Evolutionary conservation across 2,329 filamentous ascomycete species (phyloP), one percentile per base, ranked within the genome.

Genomic region (Aspergillus bombycis): DNA sequence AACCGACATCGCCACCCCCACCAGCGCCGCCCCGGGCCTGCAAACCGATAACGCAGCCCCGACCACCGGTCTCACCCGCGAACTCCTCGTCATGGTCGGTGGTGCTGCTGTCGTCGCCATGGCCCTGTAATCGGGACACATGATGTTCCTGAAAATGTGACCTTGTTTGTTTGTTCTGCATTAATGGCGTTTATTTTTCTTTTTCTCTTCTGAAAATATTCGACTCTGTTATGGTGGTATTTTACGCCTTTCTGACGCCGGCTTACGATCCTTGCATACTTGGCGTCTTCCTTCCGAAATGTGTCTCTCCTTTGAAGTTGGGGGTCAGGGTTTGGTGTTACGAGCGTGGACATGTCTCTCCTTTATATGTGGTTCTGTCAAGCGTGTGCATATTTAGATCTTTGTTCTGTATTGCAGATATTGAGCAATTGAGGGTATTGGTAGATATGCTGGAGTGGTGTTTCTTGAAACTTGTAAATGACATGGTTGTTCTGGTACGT

Each of bases 101-200:
- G 78, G 77, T 34, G 79, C 77, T n/a, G 71, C 79, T 36, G 68
- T 75, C 28, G 71, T 80, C 54, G 79, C 77, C 30, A 75, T 80
- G 68, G 75, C 72, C 28, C 68, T 80, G 38, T 80, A 74, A 71
- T 21, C 38, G 38, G 14, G 11, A 38, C 32, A 23, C n/a, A 23
- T 28, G 9, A 21, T 55, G 11, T 16, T 19, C 1, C 26, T 36
- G 12, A 55, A 10, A 28, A 53, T 53, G 34, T 28, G 30, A 19
- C 28, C 9, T n/a, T 53, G 6, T 32, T 52, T 12, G n/a, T 43
- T 5, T 30, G 8, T 30, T 10, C 57, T 59, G 57, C 57, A 59
- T 50, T n/a, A 38, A 41, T 59, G 32, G 32, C 57, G 45, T 52
- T 28, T 50, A 34, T 16, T n/a, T 23, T 36, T 34, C n/a, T 5